Conservation (phyloP, 345 rosid species). For the Diplotaxis tenuifolia region DNA sequence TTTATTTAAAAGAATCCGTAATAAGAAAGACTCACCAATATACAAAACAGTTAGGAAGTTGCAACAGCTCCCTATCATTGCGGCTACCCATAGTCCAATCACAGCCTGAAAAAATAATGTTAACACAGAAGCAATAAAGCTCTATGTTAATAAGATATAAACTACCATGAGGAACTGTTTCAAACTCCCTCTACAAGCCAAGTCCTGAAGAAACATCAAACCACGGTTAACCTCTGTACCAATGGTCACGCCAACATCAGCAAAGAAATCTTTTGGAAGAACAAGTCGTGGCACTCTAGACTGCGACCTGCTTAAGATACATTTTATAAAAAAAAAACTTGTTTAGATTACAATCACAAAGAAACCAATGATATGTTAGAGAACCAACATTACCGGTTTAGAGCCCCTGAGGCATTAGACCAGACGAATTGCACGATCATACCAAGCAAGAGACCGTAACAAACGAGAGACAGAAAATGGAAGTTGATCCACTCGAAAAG, state of each 20-base stretch:
- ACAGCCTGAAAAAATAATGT: conserved; percentile 46
- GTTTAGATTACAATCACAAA: conserved; percentile 18
- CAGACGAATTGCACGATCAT: conserved; percentile 86
- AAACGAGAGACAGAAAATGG: conserved; percentile 71
- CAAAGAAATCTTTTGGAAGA: conserved; percentile 73
- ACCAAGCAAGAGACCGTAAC: conserved; percentile 64
- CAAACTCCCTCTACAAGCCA: conserved; percentile 67
- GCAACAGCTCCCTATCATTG: conserved; percentile 95
- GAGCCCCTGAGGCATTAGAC: conserved; percentile 67
- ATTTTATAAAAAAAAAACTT: not conserved
- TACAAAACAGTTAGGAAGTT: conserved; percentile 88
- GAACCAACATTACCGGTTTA: conserved; percentile 50
- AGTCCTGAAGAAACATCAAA: conserved; percentile 70
- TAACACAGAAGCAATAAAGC: not conserved
- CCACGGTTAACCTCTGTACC: conserved; percentile 68
- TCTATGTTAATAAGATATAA: conserved; percentile 3
- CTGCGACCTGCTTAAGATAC: conserved; percentile 50
- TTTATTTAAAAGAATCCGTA: not conserved
- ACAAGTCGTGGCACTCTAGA: conserved; percentile 71
- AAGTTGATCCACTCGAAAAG: conserved; percentile 92
- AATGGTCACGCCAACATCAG: conserved; percentile 54
- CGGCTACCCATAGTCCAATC: conserved; percentile 66
- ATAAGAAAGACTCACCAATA: conserved; percentile 53
- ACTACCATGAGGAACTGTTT: conserved; percentile 74
- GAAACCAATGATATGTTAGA: not conserved